Percentiles rank a stretch among this genome's conserved stretches.
Evolutionary conservation across 2,329 filamentous ascomycete species (phyloP).

Genomic region (Hortaea sp.): DNA sequence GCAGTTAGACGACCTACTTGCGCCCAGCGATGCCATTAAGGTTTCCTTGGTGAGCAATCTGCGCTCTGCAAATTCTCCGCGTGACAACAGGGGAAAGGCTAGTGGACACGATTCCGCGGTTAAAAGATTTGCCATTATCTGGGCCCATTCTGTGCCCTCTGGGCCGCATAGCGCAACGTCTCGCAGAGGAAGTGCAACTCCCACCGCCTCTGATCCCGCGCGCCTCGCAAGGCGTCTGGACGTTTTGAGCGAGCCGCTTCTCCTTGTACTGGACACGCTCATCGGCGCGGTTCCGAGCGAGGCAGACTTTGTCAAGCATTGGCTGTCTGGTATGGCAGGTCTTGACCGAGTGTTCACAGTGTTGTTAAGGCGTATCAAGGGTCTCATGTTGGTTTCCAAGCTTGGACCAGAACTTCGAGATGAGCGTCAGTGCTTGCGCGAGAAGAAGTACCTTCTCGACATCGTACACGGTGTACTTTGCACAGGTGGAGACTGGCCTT

Average conservation of each 20-base stretch:
- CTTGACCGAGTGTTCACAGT: slow-evolving; percentile 39
- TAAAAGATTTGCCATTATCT: too few species aligned
- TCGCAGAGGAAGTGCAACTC: slow-evolving; percentile 20
- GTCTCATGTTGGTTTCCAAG: neutral
- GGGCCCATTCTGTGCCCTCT: too few species aligned
- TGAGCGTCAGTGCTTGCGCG: slow-evolving; percentile 33
- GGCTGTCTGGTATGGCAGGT: slow-evolving; percentile 58
- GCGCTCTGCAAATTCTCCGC: neutral
- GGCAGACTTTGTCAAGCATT: slow-evolving; percentile 67
- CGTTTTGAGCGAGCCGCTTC: slow-evolving; percentile 70
- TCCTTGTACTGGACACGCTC: slow-evolving; percentile 71
- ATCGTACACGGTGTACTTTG: slow-evolving; percentile 64
- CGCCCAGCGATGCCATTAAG: slow-evolving; percentile 9
- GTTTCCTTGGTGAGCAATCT: slow-evolving; percentile 10
- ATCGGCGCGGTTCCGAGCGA: slow-evolving; percentile 61
- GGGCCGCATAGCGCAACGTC: too few species aligned
- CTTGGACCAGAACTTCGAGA: neutral
- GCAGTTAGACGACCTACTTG: slow-evolving; percentile 55
- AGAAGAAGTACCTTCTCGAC: slow-evolving; percentile 66
- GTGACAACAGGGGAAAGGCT: too few species aligned
- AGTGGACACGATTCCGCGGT: too few species aligned
- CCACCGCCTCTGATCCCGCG: slow-evolving; percentile 14
- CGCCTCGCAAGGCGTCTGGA: slow-evolving; percentile 25
- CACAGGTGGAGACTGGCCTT: slow-evolving; percentile 36
- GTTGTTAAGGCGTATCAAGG: slow-evolving; percentile 8